These are phyloP conservation scores for Salix koriyanagi DNA, from an alignment of 345 rosid genomes.

Conservation along the genomic window DNA sequence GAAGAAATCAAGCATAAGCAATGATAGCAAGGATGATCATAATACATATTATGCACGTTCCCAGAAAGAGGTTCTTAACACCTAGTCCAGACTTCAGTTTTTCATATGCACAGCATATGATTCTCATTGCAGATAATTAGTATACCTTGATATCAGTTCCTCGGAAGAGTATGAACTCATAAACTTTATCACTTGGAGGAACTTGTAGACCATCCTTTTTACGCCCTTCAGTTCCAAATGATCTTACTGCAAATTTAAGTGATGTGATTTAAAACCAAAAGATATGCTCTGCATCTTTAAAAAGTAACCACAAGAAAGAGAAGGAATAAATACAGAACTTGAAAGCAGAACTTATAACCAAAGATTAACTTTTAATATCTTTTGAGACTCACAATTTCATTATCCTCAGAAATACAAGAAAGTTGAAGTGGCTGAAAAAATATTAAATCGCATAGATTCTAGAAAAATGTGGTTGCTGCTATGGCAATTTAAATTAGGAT, in stretches of 20 bases:
- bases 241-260: slow-evolving; percentile 12
- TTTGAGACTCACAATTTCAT: background rate
- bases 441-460: background rate
- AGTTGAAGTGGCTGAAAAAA: background rate
- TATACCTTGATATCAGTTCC: slow-evolving; percentile 24
- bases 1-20: background rate
- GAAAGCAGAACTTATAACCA: background rate
- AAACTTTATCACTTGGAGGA: slow-evolving; percentile 20
- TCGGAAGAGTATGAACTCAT: slow-evolving; percentile 18
- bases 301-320: background rate
- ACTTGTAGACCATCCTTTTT: slow-evolving; percentile 18
- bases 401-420: background rate
- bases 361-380: background rate
- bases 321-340: background rate
- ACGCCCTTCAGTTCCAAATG: slow-evolving; percentile 24
- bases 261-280: background rate
- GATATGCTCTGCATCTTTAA: background rate
- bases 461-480: background rate
- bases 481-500: background rate
- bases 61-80: background rate
- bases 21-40: background rate
- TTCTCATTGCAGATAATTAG: too few species aligned
- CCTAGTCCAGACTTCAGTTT: background rate
- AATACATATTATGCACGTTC: background rate
- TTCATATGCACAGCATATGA: background rate